Conservation (phyloP, 768 basidiomycete genomes). For the Collybiopsis luxurians region DNA sequence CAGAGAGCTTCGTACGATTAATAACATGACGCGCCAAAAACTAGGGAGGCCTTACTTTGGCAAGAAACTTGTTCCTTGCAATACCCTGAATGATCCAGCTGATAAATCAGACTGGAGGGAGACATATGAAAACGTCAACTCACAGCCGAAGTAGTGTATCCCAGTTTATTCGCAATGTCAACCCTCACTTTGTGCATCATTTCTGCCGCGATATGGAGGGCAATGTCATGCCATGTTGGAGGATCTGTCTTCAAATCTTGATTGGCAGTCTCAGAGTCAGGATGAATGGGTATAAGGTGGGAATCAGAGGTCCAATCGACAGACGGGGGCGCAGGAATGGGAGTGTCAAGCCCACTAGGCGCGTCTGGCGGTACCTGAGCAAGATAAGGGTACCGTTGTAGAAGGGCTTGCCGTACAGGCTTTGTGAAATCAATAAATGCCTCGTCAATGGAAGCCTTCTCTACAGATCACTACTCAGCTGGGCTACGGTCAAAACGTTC, state of each 20-base stretch:
- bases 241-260: constrained; percentile 24
- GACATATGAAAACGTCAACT: constrained; percentile 22
- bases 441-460: constrained; percentile 98
- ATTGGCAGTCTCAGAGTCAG: constrained; percentile 21
- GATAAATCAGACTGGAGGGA: neutral
- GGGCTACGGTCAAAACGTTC: neutral
- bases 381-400: constrained; percentile 77
- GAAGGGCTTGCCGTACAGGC: constrained; percentile 71
- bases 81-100: constrained; percentile 57
- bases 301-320: constrained; percentile 61
- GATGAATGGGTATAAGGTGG: constrained; percentile 58
- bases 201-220: constrained; percentile 84
- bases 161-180: constrained; percentile 65
- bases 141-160: constrained; percentile 94
- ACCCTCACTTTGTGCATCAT: constrained; percentile 74
- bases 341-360: constrained; percentile 69
- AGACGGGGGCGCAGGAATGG: constrained; percentile 69
- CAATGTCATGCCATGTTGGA: constrained; percentile 86
- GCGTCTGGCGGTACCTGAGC: constrained; percentile 65
- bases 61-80: constrained; percentile 89
- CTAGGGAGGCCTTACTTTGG: constrained; percentile 60
- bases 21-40: neutral
- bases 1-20: constrained; percentile 59
- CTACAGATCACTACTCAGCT: constrained; percentile 34
- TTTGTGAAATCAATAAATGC: constrained; percentile 91